phyloP scores from a whole-genome alignment of 2,329 filamentous ascomycete genomes.

The Pestalotiopsis sp. region DNA sequence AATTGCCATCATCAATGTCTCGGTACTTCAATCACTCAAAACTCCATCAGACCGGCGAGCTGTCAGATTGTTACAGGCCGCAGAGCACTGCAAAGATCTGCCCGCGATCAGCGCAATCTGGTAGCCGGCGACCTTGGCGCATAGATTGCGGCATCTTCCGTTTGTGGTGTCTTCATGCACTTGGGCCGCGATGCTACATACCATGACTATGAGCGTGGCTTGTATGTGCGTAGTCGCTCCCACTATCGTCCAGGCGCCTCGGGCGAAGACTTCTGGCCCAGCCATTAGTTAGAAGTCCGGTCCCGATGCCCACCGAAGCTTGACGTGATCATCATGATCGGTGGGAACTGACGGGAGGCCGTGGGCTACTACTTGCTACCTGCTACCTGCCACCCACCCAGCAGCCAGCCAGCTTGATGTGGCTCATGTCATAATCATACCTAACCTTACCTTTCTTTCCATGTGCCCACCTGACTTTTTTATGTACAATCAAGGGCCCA shows the following conservation, averaged over 20 bases:
- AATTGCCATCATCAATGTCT: neutral
- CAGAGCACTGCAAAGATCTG: neutral
- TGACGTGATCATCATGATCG: slow-evolving; percentile 3
- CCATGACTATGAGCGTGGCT: too few relatives aligned
- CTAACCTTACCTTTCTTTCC: neutral
- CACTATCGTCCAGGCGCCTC: neutral
- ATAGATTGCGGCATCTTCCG: neutral
- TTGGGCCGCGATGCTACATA: too few relatives aligned
- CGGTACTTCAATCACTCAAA: neutral
- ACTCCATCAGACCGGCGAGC: neutral
- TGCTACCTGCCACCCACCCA: too few relatives aligned
- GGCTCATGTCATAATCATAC: neutral
- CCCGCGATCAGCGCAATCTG: neutral
- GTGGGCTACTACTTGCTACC: neutral
- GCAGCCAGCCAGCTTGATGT: neutral
- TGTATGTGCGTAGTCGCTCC: too few relatives aligned
- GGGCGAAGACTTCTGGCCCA: neutral
- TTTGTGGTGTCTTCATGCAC: neutral
- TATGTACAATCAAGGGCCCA: neutral
- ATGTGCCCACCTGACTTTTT: neutral
- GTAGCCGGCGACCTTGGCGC: neutral
- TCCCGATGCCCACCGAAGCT: neutral
- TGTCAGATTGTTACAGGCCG: neutral
- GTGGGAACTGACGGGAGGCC: neutral
- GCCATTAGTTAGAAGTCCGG: neutral